Evolutionary conservation across 2,329 filamentous ascomycete species (phyloP).

Genomic region (Trichothecium roseum): DNA sequence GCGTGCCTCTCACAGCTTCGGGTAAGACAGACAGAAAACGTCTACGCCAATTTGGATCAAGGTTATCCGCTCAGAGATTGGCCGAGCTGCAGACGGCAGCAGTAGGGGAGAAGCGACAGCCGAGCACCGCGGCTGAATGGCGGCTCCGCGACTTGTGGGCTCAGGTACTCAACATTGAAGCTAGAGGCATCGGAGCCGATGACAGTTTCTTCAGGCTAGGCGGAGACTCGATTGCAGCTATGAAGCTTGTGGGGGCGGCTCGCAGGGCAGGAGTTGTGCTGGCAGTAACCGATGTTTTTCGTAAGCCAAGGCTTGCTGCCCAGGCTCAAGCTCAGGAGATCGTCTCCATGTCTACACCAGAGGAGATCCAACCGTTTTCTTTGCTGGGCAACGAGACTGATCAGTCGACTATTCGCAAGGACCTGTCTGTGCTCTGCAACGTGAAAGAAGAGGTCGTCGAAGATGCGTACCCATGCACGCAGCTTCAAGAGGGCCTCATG

Average conservation of each 20-base stretch:
- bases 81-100: not conserved
- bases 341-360: not conserved
- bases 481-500: constrained; percentile 38
- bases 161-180: not conserved
- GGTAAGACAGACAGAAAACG: not conserved
- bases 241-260: constrained; percentile 40
- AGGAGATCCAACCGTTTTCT: not conserved
- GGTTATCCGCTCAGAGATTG: not conserved
- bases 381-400: not conserved
- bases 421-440: not conserved
- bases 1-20: constrained; percentile 1
- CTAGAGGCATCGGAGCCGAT: constrained; percentile 25
- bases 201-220: constrained; percentile 45
- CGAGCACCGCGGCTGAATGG: not conserved
- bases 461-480: constrained; percentile 38
- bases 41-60: not conserved
- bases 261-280: constrained; percentile 30
- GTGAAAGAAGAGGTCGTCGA: constrained; percentile 15
- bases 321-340: not conserved
- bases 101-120: not conserved
- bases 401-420: not conserved
- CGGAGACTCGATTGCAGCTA: constrained; percentile 42
- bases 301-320: not conserved
- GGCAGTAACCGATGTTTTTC: constrained; percentile 39
- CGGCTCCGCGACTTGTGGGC: not conserved